phyloP scores from a whole-genome alignment of 306 rosid genomes.

The Hippophae rhamnoides region DNA sequence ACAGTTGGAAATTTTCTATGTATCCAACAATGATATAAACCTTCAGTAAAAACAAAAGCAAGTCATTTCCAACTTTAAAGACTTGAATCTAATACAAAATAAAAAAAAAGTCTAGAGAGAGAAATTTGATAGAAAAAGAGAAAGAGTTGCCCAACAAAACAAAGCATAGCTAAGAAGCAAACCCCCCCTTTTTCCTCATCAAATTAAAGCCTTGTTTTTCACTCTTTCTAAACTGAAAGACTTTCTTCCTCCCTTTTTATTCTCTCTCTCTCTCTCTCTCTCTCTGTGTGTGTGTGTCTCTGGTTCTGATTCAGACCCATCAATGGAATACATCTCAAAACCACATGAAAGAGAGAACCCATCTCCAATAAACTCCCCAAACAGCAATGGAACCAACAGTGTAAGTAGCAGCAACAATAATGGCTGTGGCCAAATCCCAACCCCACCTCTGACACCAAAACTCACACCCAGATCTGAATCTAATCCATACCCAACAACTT shows the following conservation, averaged over 20 bases:
- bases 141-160: conserved; percentile 21
- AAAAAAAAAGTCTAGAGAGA: conserved; percentile 4
- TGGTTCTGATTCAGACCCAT: conserved; percentile 13
- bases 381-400: conserved; percentile 44
- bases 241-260: background rate
- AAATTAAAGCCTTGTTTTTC: conserved; percentile 44
- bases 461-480: conserved; percentile 88
- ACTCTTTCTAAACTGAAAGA: conserved; percentile 19
- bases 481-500: conserved; percentile 84
- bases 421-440: conserved; percentile 36
- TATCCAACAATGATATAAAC: background rate
- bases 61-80: background rate
- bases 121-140: conserved; percentile 7
- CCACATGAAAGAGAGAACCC: conserved; percentile 50
- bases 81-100: background rate
- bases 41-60: conserved; percentile 9
- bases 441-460: conserved; percentile 52
- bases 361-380: conserved; percentile 47
- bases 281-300: conserved; percentile 20
- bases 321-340: conserved; percentile 67
- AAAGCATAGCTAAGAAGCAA: conserved; percentile 36
- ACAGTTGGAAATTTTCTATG: conserved; percentile 23
- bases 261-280: conserved; percentile 14
- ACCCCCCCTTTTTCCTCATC: background rate
- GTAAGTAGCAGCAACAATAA: conserved; percentile 24